A percentile compares a stretch with the other conserved stretches of the same genome.
Conservation (phyloP, 176 grass and related monocot species). For the Oryza nivara region DNA sequence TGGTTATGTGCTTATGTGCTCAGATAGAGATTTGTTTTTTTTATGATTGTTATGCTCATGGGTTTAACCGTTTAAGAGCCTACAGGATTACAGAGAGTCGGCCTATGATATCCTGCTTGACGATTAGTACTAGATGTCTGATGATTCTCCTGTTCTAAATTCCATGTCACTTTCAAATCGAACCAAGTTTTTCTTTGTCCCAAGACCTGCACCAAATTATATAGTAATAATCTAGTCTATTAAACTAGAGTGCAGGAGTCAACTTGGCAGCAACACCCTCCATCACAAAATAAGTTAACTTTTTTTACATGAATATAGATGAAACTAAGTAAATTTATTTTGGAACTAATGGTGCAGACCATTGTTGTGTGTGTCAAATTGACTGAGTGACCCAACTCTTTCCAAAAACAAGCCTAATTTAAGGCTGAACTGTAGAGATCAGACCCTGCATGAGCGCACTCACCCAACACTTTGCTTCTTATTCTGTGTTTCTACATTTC, state of each 20-base stretch:
- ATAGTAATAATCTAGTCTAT: too few species aligned
- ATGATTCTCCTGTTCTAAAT: background rate
- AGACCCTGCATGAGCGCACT: too few species aligned
- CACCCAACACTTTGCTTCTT: background rate
- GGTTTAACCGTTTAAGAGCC: too few species aligned
- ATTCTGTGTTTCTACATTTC: background rate
- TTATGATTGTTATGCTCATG: background rate
- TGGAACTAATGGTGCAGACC: too few species aligned
- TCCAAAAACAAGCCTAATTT: background rate
- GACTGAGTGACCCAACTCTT: background rate
- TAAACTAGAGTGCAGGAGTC: too few species aligned
- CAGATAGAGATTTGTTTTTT: background rate
- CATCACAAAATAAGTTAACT: too few species aligned
- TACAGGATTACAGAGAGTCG: background rate
- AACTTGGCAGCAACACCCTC: too few species aligned
- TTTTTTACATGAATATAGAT: too few species aligned
- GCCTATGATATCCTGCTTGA: background rate
- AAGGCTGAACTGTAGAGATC: background rate
- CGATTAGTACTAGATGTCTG: background rate
- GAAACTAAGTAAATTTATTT: too few species aligned
- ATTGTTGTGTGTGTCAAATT: background rate
- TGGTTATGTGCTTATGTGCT: background rate
- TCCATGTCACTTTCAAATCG: background rate
- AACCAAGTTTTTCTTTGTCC: background rate
- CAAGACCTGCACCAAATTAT: background rate